These are phyloP conservation scores for Jimgerdemannia flammicorona DNA, from an alignment of 192 early-diverging fungal genomes.

Conservation along the genomic window DNA sequence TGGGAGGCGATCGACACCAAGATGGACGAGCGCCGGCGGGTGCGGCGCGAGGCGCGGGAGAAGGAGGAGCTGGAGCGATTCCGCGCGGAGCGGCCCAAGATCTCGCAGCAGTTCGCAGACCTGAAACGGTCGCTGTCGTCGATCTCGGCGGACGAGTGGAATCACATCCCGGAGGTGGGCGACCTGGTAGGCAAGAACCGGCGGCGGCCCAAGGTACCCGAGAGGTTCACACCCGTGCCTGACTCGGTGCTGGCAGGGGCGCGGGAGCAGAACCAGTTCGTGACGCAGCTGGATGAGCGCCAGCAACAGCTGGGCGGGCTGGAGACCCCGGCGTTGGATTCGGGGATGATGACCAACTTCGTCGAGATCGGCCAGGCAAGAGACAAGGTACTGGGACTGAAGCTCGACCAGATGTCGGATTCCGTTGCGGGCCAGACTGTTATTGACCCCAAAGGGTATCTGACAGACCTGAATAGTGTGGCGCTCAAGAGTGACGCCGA, in stretches of 20 bases:
- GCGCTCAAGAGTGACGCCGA: conserved; percentile 79
- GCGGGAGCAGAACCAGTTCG: conserved; percentile 46
- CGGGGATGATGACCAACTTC: conserved; percentile 82
- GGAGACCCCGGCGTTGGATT: conserved; percentile 47
- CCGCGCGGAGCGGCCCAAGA: conserved; percentile 70
- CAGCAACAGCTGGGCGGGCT: conserved; percentile 59
- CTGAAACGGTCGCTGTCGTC: conserved; percentile 78
- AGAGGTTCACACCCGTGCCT: conserved; percentile 55
- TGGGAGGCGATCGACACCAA: conserved; percentile 86
- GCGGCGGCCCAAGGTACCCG: conserved; percentile 53
- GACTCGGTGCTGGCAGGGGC: conserved; percentile 58
- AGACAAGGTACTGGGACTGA: conserved; percentile 85
- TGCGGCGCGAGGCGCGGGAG: conserved; percentile 71
- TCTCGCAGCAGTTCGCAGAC: conserved; percentile 88
- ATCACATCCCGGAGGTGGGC: conserved; percentile 67
- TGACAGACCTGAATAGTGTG: conserved; percentile 87
- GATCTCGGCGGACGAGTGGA: conserved; percentile 89
- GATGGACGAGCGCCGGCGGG: conserved; percentile 84
- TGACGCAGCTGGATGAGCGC: conserved; percentile 58
- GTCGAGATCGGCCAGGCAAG: conserved; percentile 90
- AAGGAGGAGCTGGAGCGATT: conserved; percentile 61
- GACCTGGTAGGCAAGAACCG: conserved; percentile 82
- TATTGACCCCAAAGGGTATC: conserved; percentile 93
- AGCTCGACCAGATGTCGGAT: conserved; percentile 90
- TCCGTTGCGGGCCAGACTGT: conserved; percentile 84